These are phyloP conservation scores for Hebeloma cylindrosporum DNA, from an alignment of 768 basidiomycete genomes.

Conservation along the genomic window DNA sequence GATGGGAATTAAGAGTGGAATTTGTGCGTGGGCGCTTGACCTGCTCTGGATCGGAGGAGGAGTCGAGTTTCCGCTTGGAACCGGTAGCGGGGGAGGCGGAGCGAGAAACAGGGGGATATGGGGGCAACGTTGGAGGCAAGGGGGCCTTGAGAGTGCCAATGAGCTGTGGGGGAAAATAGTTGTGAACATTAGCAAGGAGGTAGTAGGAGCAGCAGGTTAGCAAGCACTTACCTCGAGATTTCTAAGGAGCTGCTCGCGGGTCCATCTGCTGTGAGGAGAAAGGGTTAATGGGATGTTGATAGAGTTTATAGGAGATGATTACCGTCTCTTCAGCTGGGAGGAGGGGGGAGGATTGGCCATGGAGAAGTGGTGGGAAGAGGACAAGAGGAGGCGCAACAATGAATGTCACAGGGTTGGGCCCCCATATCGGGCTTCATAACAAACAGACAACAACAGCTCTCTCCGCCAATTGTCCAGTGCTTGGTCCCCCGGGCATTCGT, in stretches of 20 bases:
- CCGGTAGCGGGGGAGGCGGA: conserved; percentile 45
- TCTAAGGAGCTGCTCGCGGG: conserved; percentile 48
- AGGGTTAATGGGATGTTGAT: conserved; percentile 17
- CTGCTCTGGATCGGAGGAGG: conserved; percentile 38
- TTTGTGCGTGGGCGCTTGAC: conserved; percentile 47
- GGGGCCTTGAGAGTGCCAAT: conserved; percentile 41
- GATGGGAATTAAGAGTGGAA: background rate
- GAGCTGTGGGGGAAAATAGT: conserved; percentile 34
- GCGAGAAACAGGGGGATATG: conserved; percentile 52
- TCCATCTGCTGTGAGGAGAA: conserved; percentile 43
- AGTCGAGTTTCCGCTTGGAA: conserved; percentile 49
- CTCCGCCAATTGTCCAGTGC: too few relatives aligned
- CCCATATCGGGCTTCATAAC: conserved; percentile 17
- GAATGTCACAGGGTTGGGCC: conserved; percentile 28
- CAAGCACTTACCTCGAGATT: conserved; percentile 42
- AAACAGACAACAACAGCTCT: conserved; percentile 19
- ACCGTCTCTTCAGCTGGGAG: conserved; percentile 38
- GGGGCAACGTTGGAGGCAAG: conserved; percentile 47
- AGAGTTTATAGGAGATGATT: conserved; percentile 14
- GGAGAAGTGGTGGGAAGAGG: conserved; percentile 43
- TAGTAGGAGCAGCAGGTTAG: conserved; percentile 1
- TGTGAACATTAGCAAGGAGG: conserved; percentile 16
- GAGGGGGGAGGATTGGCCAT: conserved; percentile 24
- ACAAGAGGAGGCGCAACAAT: conserved; percentile 44
- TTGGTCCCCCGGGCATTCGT: conserved; percentile 2